Percentiles rank a stretch among this genome's conserved stretches.
phyloP scores from a whole-genome alignment of 768 basidiomycete species.

The Leccinum rimulosum region DNA sequence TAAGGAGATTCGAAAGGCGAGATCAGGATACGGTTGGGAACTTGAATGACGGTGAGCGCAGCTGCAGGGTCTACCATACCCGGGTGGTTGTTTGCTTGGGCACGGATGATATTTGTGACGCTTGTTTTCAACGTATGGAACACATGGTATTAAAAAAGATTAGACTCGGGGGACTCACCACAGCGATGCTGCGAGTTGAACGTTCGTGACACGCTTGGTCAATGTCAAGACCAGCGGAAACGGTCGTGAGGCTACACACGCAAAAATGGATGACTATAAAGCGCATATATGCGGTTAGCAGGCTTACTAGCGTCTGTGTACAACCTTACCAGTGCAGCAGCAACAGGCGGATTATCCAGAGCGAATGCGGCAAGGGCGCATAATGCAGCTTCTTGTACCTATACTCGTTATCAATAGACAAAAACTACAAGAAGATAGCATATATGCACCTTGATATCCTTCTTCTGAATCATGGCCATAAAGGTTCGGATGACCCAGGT shows the following conservation, averaged over 20 bases:
- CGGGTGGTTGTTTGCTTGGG: constrained; percentile 35
- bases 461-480: constrained; percentile 43
- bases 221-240: constrained; percentile 47
- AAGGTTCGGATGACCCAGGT: constrained; percentile 61
- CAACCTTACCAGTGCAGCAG: constrained; percentile 45
- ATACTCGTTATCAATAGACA: background rate
- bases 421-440: background rate
- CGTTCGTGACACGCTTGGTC: constrained; percentile 55
- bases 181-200: constrained; percentile 68
- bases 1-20: constrained; percentile 40
- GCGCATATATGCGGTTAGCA: constrained; percentile 20
- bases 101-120: constrained; percentile 60
- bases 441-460: constrained; percentile 52
- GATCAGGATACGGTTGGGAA: constrained; percentile 59
- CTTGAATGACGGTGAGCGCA: constrained; percentile 63
- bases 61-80: constrained; percentile 42
- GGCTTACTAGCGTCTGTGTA: constrained; percentile 38
- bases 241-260: constrained; percentile 11
- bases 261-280: constrained; percentile 2
- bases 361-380: constrained; percentile 63
- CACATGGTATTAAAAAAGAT: background rate
- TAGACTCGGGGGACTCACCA: constrained; percentile 44
- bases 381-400: constrained; percentile 68
- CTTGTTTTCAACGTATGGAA: constrained; percentile 32
- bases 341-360: constrained; percentile 58